phyloP scores from a whole-genome alignment of 495 filamentous ascomycete genomes.

The Diplogelasinospora grovesii region DNA sequence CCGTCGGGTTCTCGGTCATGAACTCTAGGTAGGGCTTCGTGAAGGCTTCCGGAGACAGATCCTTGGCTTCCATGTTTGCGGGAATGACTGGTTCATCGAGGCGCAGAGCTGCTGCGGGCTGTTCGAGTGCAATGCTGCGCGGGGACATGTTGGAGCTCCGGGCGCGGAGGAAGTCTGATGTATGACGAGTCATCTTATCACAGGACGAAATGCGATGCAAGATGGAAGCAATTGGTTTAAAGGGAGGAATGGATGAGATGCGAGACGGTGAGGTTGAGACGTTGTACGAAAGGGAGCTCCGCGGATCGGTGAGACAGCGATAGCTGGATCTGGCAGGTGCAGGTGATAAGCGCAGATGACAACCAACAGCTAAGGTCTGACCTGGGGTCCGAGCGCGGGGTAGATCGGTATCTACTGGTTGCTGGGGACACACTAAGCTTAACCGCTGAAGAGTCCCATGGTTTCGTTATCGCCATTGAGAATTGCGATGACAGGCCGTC shows the following conservation, averaged over 20 bases:
- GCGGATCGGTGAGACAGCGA: not conserved
- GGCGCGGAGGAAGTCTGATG: slow-evolving; percentile 32
- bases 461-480: no score
- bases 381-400: no score
- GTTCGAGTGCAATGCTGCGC: slow-evolving; percentile 23
- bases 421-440: no score
- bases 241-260: not conserved
- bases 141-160: slow-evolving; percentile 36
- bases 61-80: slow-evolving; percentile 26
- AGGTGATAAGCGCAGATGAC: no score
- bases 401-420: no score
- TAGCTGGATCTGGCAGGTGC: not conserved
- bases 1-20: slow-evolving; percentile 81
- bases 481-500: no score
- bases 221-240: not conserved
- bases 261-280: not conserved
- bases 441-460: no score
- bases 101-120: slow-evolving; percentile 13
- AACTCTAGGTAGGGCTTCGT: slow-evolving; percentile 83
- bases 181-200: slow-evolving; percentile 33
- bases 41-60: slow-evolving; percentile 53
- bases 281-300: not conserved
- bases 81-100: no score
- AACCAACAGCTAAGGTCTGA: no score
- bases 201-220: not conserved